Evolutionary conservation across 108 stramenopile genomes (phyloP).

Genomic region (Cylindrotheca fusiformis): DNA sequence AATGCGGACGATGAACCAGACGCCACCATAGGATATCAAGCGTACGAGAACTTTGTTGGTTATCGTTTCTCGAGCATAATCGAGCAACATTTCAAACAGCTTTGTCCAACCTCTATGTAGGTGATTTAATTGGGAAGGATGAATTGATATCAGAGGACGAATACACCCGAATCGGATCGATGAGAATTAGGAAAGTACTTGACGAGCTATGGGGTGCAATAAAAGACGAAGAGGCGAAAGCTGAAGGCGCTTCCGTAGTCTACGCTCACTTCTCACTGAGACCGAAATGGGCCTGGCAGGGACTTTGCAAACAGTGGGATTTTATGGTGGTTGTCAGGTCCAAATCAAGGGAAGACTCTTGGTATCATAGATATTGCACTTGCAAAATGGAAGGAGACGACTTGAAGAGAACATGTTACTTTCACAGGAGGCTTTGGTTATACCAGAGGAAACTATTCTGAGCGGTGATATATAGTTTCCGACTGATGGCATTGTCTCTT

Average conservation of each 20-base stretch:
- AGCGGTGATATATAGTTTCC: conserved; percentile 19
- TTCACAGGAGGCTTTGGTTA: background rate
- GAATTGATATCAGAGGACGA: conserved; percentile 73
- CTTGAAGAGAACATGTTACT: background rate
- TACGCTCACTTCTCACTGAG: conserved; percentile 29
- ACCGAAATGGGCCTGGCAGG: background rate
- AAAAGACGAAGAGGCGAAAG: conserved; percentile 46
- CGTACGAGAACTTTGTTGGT: conserved; percentile 23
- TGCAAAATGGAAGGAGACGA: too few species aligned
- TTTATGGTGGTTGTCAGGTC: conserved; percentile 47
- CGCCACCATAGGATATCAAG: conserved; percentile 7
- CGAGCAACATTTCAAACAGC: conserved; percentile 31
- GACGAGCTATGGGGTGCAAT: conserved; percentile 51
- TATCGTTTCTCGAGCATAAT: conserved; percentile 17
- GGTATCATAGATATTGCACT: conserved; percentile 58
- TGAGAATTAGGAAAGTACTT: conserved; percentile 39
- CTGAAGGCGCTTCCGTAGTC: conserved; percentile 75
- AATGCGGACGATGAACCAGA: conserved; percentile 9
- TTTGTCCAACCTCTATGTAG: conserved; percentile 38
- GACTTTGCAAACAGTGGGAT: conserved; percentile 47
- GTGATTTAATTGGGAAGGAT: conserved; percentile 60
- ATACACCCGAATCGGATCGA: conserved; percentile 18
- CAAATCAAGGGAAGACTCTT: conserved; percentile 60
- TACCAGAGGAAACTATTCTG: conserved; percentile 47
- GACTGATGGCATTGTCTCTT: conserved; percentile 43